Evolutionary conservation across 169 alveolate species (phyloP).

Genomic region (Eimeria falciformis): DNA sequence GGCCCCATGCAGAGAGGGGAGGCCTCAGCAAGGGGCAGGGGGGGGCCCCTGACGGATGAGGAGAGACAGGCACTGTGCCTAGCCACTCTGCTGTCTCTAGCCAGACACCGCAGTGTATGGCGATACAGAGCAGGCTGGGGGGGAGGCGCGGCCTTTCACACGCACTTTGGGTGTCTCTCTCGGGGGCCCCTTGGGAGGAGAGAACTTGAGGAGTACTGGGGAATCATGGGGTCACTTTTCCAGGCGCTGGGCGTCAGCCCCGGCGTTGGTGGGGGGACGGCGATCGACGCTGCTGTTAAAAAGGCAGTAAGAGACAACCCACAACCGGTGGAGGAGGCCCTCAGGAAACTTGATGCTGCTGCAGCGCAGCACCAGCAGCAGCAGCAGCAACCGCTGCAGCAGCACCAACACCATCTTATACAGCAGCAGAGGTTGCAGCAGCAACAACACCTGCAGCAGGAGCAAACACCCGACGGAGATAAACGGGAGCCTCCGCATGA

Average conservation of each 20-base stretch:
- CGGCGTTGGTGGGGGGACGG: neutral
- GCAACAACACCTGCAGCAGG: too few species aligned
- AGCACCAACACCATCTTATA: neutral
- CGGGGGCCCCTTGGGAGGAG: neutral
- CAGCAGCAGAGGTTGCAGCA: neutral
- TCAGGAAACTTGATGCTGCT: neutral
- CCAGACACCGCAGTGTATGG: neutral
- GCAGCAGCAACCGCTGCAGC: neutral
- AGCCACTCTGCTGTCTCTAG: neutral
- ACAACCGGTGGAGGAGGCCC: neutral
- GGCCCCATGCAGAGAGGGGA: neutral
- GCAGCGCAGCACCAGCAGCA: neutral
- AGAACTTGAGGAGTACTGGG: neutral
- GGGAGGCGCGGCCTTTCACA: neutral
- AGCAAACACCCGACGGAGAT: neutral
- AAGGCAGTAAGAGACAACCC: neutral
- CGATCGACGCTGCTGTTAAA: neutral
- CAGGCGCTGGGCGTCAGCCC: neutral
- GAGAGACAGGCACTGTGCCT: neutral
- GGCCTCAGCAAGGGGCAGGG: too few species aligned
- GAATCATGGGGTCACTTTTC: neutral
- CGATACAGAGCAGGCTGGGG: neutral
- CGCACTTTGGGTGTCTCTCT: neutral
- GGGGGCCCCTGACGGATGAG: neutral
- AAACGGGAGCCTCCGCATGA: neutral